Conservation (phyloP, 2,329 filamentous ascomycete species). For the Trichoderma gracile region DNA sequence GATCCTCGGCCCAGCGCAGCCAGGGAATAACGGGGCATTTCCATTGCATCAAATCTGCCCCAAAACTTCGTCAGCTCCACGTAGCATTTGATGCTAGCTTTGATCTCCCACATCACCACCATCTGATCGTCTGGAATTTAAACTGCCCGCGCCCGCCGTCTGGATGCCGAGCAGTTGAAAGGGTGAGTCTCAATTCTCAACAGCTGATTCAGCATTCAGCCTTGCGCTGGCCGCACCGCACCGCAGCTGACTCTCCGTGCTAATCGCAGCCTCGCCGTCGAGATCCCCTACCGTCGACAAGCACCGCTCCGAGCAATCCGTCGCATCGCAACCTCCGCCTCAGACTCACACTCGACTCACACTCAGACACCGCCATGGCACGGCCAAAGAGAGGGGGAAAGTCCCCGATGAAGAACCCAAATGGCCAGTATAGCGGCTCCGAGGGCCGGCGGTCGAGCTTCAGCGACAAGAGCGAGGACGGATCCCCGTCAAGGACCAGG, state of each 20-base stretch:
- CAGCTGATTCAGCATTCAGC: background rate
- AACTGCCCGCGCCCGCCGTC: background rate
- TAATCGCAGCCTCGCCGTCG: slow-evolving; percentile 6
- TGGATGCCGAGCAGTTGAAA: background rate
- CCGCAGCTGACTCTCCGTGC: too few relatives aligned
- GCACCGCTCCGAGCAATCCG: slow-evolving; percentile 18
- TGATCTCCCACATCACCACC: slow-evolving; percentile 15
- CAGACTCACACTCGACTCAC: background rate
- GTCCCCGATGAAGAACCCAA: slow-evolving; percentile 54
- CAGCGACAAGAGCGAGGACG: slow-evolving; percentile 66
- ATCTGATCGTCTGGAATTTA: background rate
- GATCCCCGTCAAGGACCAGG: slow-evolving; percentile 38
- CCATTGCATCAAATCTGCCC: too few relatives aligned
- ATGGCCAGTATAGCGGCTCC: slow-evolving; percentile 42
- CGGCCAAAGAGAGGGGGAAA: slow-evolving; percentile 54
- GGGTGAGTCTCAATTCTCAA: background rate
- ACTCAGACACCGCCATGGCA: slow-evolving; percentile 34
- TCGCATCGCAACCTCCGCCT: slow-evolving; percentile 10
- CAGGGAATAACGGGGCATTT: slow-evolving; percentile 9
- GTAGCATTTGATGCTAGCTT: slow-evolving; percentile 8
- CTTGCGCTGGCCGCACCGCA: background rate
- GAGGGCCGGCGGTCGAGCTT: slow-evolving; percentile 68
- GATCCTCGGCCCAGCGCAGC: background rate
- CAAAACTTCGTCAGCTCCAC: slow-evolving; percentile 22
- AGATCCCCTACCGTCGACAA: slow-evolving; percentile 16